These are phyloP conservation scores for Cyanodermella asteris DNA, from an alignment of 2,329 filamentous ascomycete genomes.

Conservation along the genomic window DNA sequence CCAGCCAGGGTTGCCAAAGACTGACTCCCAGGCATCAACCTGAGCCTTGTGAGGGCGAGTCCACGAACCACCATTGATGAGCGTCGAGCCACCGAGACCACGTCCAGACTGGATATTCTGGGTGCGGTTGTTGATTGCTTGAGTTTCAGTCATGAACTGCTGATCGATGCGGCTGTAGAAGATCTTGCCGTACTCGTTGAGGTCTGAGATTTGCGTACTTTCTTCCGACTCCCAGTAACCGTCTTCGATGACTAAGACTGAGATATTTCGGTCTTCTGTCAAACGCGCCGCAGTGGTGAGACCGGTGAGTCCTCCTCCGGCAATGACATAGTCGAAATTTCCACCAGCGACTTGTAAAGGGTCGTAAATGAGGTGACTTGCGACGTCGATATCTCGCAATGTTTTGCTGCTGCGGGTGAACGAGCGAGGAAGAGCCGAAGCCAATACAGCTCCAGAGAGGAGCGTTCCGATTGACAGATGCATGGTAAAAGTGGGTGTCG, in stretches of 20 bases:
- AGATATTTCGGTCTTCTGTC: slow-evolving; percentile 15
- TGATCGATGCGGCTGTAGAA: slow-evolving; percentile 11
- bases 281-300: slow-evolving; percentile 24
- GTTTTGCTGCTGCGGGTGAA: too few relatives aligned
- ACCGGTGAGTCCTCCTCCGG: slow-evolving; percentile 28
- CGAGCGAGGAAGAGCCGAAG: too few relatives aligned
- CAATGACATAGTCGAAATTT: slow-evolving; percentile 25
- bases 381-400: too few relatives aligned
- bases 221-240: slow-evolving; percentile 13
- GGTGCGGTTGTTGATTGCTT: slow-evolving; percentile 9
- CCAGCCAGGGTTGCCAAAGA: slow-evolving; percentile 15
- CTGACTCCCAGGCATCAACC: slow-evolving; percentile 16
- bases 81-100: slow-evolving; percentile 16
- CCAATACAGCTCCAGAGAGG: too few relatives aligned
- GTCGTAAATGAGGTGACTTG: too few relatives aligned
- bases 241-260: slow-evolving; percentile 19
- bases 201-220: slow-evolving; percentile 11
- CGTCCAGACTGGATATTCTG: slow-evolving; percentile 10
- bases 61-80: slow-evolving; percentile 18
- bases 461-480: too few relatives aligned
- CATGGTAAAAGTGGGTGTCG: too few relatives aligned
- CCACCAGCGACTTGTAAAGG: too few relatives aligned
- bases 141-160: slow-evolving; percentile 9
- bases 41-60: slow-evolving; percentile 12
- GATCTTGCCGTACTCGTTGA: slow-evolving; percentile 11